A percentile compares a stretch with the other conserved stretches of the same genome.
Evolutionary conservation across 2,329 filamentous ascomycete genomes (phyloP).

Genomic region (Sordariomycetes sp.): DNA sequence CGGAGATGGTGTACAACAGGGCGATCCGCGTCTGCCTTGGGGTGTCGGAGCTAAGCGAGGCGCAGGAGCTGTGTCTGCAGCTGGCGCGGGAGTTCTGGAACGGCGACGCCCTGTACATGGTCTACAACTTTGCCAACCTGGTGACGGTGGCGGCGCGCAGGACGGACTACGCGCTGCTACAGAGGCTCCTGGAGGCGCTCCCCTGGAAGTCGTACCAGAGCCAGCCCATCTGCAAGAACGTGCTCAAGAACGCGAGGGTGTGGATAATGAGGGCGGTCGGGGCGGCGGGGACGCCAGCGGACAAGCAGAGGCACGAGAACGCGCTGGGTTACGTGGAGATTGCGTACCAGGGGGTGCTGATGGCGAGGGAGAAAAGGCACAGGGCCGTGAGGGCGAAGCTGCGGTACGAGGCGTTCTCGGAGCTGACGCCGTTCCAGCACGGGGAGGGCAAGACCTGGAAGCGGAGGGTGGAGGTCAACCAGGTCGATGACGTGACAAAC

Average conservation of each 20-base stretch:
- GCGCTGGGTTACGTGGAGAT: slow-evolving; percentile 1
- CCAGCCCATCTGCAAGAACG: slow-evolving; percentile 2
- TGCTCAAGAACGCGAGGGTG: neutral
- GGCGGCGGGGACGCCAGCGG: neutral
- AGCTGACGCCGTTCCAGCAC: too few species aligned
- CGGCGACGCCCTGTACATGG: neutral
- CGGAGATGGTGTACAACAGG: slow-evolving; percentile 3
- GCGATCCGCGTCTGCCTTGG: slow-evolving; percentile 2
- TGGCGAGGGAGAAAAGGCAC: neutral
- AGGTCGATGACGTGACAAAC: too few species aligned
- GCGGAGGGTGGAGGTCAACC: too few species aligned
- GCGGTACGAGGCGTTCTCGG: neutral
- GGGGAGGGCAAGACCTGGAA: too few species aligned
- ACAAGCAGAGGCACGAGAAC: neutral
- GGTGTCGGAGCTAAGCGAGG: neutral
- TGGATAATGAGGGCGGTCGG: neutral
- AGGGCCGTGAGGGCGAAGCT: neutral
- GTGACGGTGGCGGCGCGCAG: neutral
- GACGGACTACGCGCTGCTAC: neutral
- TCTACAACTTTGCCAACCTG: slow-evolving; percentile 1
- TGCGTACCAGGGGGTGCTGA: slow-evolving; percentile 1
- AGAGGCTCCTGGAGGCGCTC: slow-evolving; percentile 1
- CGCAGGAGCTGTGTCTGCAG: neutral
- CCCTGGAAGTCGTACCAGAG: slow-evolving; percentile 1
- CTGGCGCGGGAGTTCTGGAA: neutral